A percentile compares a stretch with the other conserved stretches of the same genome.
Evolutionary conservation across 805 yeast species (phyloP).

Genomic region (Candida verbasci): DNA sequence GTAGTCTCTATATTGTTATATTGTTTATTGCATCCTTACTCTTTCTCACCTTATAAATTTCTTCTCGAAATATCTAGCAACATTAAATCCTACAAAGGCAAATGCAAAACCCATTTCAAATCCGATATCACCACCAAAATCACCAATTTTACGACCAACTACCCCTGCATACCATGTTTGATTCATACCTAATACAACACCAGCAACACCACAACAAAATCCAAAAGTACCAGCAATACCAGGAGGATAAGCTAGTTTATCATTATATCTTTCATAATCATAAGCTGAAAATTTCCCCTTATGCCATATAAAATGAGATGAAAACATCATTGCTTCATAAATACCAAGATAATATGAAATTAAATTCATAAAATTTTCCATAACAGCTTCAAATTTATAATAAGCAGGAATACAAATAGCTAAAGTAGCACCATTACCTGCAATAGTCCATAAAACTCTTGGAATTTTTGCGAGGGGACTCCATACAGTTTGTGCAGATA

Average conservation of each 20-base stretch:
- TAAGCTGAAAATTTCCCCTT: constrained; percentile 56
- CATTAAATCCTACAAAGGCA: constrained; percentile 57
- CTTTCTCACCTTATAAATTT: constrained; percentile 44
- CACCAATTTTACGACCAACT: constrained; percentile 58
- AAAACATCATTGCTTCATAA: constrained; percentile 68
- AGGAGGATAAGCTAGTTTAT: constrained; percentile 56
- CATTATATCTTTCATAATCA: constrained; percentile 58
- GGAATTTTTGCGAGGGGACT: constrained; percentile 71
- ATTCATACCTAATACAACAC: constrained; percentile 82
- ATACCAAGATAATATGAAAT: constrained; percentile 90
- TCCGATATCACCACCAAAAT: constrained; percentile 79
- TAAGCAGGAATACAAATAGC: constrained; percentile 89
- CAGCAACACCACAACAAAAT: constrained; percentile 78
- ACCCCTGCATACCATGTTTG: constrained; percentile 83
- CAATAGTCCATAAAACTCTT: constrained; percentile 75
- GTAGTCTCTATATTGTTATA: too few relatives aligned
- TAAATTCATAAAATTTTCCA: constrained; percentile 85
- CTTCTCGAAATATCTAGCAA: constrained; percentile 60
- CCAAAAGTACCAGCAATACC: constrained; percentile 79
- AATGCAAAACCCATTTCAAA: constrained; percentile 72
- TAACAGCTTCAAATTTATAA: constrained; percentile 65
- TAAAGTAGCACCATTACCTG: constrained; percentile 70
- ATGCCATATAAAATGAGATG: constrained; percentile 81
- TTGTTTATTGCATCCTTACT: too few relatives aligned
- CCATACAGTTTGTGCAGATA: constrained; percentile 84